These are phyloP conservation scores for Scenedesmus sp. DNA, from an alignment of 163 green algal species.

Conservation along the genomic window DNA sequence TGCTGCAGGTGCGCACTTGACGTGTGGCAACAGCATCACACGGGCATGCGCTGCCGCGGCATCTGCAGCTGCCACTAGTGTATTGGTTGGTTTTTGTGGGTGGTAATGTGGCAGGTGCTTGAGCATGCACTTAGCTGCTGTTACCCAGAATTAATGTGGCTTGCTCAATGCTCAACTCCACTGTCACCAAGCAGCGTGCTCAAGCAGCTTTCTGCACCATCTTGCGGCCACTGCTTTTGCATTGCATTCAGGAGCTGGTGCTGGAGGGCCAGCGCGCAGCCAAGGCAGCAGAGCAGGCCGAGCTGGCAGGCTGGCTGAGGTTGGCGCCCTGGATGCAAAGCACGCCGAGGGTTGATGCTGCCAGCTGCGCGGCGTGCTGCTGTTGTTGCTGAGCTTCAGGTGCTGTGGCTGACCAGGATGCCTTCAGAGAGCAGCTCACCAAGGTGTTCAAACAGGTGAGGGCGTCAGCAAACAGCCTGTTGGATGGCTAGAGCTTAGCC, in stretches of 20 bases:
- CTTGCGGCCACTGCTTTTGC: neutral
- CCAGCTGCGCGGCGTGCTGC: constrained; percentile 62
- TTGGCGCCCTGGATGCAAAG: constrained; percentile 73
- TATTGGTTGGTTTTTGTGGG: no score
- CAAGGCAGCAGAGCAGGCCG: constrained; percentile 75
- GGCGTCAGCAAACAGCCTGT: no score
- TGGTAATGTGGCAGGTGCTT: neutral
- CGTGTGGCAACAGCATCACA: neutral
- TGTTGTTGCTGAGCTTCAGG: constrained; percentile 77
- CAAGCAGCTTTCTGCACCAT: neutral
- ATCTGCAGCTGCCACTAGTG: neutral
- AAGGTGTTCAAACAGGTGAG: constrained; percentile 79
- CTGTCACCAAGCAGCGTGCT: neutral
- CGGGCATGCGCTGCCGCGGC: neutral
- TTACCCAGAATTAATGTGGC: no score
- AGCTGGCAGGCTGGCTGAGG: constrained; percentile 78
- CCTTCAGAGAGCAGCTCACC: constrained; percentile 75
- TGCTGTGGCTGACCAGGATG: constrained; percentile 76
- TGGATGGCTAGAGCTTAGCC: no score
- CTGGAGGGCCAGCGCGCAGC: constrained; percentile 67
- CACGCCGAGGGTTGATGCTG: constrained; percentile 67
- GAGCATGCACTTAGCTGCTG: no score
- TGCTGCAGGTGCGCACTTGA: constrained; percentile 62
- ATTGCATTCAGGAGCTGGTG: constrained; percentile 75
- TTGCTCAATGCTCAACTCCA: no score